Conservation (phyloP, 208 protist species). For the Crithidia brevicula region DNA sequence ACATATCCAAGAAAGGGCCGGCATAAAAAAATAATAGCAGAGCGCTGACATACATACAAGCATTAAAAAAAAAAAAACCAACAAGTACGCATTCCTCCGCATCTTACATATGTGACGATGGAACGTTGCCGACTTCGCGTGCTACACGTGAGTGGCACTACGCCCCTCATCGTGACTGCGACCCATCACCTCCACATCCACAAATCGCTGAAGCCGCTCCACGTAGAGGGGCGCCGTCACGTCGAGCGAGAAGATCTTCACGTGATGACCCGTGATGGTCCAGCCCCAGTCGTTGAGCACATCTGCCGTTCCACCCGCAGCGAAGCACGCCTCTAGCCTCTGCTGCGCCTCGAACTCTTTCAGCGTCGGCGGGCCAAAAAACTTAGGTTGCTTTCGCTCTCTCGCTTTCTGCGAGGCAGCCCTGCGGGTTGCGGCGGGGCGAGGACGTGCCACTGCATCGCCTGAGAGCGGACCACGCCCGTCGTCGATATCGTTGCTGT, state of each 20-base stretch:
- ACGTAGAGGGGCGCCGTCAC: slow-evolving; percentile 68
- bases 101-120: neutral
- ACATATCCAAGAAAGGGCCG: too few species aligned
- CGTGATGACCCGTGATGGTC: slow-evolving; percentile 58
- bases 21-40: too few species aligned
- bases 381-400: neutral
- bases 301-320: slow-evolving; percentile 32
- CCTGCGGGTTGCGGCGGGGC: neutral
- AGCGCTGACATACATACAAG: neutral
- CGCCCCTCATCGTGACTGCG: slow-evolving; percentile 12
- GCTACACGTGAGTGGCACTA: slow-evolving; percentile 1
- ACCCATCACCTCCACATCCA: slow-evolving; percentile 22
- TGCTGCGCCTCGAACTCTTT: slow-evolving; percentile 27
- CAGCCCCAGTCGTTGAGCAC: slow-evolving; percentile 82
- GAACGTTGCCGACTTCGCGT: neutral
- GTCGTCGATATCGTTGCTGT: too few species aligned
- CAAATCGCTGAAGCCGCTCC: slow-evolving; percentile 52
- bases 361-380: slow-evolving; percentile 19
- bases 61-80: neutral
- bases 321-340: slow-evolving; percentile 19
- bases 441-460: neutral
- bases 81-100: neutral
- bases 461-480: neutral
- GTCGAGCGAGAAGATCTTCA: slow-evolving; percentile 80
- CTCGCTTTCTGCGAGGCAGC: neutral